Evolutionary conservation across 2,329 filamentous ascomycete species (phyloP).

Genomic region (Pseudogymnoascus sp.): DNA sequence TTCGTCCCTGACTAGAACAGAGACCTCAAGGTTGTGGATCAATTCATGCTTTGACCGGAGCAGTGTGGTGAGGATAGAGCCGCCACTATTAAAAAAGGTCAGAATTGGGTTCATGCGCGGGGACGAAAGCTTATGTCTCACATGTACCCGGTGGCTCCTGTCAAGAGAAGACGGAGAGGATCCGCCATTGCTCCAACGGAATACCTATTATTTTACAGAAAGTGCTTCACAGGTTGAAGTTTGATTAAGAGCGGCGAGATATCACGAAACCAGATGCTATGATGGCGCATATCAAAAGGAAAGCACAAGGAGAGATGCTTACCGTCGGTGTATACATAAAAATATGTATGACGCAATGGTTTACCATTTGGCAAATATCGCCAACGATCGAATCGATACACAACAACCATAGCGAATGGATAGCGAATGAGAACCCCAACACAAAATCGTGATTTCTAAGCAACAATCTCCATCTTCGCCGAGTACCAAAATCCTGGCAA

Average conservation of each 20-base stretch:
- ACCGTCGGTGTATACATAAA: neutral
- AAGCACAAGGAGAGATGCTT: neutral
- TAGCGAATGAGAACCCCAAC: neutral
- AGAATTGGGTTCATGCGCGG: neutral
- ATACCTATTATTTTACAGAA: neutral
- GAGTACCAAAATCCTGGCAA: neutral
- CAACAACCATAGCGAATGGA: neutral
- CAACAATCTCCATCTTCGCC: neutral
- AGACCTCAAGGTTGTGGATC: conserved; percentile 13
- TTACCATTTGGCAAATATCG: neutral
- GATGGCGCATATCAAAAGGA: neutral
- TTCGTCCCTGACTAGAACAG: conserved; percentile 22
- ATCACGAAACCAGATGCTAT: neutral
- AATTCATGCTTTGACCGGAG: conserved; percentile 12
- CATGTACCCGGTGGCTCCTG: conserved; percentile 22
- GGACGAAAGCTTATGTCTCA: conserved; percentile 2
- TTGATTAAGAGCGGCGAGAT: neutral
- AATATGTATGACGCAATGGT: neutral
- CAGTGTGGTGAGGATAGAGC: conserved; percentile 17
- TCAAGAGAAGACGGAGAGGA: conserved; percentile 16
- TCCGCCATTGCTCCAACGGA: neutral
- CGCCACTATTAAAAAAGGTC: conserved; percentile 18
- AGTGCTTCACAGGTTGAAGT: neutral
- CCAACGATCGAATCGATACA: neutral
- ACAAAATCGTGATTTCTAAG: neutral